Conservation (phyloP, 164 flowering plant genomes). For the Pachysandra terminalis region DNA sequence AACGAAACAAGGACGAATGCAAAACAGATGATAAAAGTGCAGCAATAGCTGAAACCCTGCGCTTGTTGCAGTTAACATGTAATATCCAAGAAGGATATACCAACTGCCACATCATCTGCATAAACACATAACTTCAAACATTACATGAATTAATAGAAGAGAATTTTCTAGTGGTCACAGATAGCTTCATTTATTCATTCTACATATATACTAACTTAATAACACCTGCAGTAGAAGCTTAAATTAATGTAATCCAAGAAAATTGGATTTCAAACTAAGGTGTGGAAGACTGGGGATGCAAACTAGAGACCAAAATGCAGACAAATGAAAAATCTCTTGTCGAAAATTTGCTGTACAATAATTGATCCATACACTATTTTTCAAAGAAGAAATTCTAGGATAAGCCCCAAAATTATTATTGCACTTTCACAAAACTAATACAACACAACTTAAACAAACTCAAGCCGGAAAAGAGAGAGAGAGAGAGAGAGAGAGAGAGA, state of each 20-base stretch:
- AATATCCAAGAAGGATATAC: slow-evolving; percentile 88
- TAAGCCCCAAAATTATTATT: too few species aligned
- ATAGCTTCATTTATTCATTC: neutral
- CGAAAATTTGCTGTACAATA: too few species aligned
- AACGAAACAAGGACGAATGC: slow-evolving; percentile 61
- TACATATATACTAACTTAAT: neutral
- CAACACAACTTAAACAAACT: too few species aligned
- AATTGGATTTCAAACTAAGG: too few species aligned
- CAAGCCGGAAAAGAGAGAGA: too few species aligned
- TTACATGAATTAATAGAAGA: neutral
- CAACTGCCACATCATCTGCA: slow-evolving; percentile 84
- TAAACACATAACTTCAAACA: slow-evolving; percentile 1
- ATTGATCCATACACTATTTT: too few species aligned
- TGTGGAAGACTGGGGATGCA: too few species aligned
- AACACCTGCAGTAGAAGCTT: neutral
- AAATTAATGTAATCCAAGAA: neutral
- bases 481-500: too few species aligned
- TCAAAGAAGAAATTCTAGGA: too few species aligned
- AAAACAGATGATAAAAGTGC: slow-evolving; percentile 86
- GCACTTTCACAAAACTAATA: too few species aligned
- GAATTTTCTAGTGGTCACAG: neutral
- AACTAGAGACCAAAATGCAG: too few species aligned
- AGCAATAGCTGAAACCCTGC: slow-evolving; percentile 90
- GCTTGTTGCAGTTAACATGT: slow-evolving; percentile 83
- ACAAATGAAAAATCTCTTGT: too few species aligned